These are phyloP conservation scores for Cercospora sp. DNA, from an alignment of 2,329 filamentous ascomycete species.

Conservation along the genomic window DNA sequence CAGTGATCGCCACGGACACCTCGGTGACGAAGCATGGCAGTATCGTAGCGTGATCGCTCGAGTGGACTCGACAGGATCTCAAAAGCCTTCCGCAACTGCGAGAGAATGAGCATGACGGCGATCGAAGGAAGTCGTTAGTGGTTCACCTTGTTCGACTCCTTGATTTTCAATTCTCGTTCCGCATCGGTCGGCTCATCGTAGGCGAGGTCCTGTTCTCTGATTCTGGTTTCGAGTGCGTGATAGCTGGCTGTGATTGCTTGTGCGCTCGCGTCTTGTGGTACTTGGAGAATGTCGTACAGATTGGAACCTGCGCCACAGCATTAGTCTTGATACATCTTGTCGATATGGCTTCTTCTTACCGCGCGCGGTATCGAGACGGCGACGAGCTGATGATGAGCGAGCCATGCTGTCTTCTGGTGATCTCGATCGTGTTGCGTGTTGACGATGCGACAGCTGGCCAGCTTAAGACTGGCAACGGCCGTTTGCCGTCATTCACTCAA, in stretches of 20 bases:
- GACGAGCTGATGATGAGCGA: not conserved
- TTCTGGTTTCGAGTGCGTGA: not conserved
- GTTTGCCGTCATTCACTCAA: not conserved
- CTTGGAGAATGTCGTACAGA: slow-evolving; percentile 8
- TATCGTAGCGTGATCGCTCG: not conserved
- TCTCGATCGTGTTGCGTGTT: not conserved
- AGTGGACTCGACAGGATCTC: not conserved
- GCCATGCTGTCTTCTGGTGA: not conserved
- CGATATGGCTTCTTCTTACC: not conserved
- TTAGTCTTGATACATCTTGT: not conserved
- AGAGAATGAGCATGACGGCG: not conserved
- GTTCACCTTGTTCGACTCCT: not conserved
- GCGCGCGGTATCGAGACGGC: not conserved
- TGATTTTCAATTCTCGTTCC: slow-evolving; percentile 1
- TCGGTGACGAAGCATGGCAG: not conserved
- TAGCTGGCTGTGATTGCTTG: not conserved
- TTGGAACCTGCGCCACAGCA: not conserved
- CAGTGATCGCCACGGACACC: not conserved
- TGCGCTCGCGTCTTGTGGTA: slow-evolving; percentile 8
- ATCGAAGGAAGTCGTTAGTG: not conserved
- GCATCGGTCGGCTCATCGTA: slow-evolving; percentile 13
- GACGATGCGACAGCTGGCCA: not conserved
- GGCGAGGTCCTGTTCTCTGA: not conserved
- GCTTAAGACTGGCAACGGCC: not conserved
- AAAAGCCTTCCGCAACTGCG: not conserved